A percentile compares a stretch with the other conserved stretches of the same genome.
These are phyloP conservation scores for Trichoderma oligosporum DNA, from an alignment of 2,329 filamentous ascomycete species.

Conservation along the genomic window DNA sequence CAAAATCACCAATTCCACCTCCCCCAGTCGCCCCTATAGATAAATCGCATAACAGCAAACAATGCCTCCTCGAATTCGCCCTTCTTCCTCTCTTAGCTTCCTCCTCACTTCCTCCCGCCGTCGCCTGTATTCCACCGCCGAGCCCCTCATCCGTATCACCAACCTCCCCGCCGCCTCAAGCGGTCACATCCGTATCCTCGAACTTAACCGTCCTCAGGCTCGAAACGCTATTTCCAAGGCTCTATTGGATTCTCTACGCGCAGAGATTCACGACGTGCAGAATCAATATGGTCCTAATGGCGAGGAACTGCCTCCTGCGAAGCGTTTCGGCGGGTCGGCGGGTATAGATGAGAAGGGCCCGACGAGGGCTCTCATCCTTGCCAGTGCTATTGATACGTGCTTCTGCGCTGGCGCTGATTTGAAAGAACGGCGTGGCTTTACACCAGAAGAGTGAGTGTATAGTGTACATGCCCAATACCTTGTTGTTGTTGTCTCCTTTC, in stretches of 20 bases:
- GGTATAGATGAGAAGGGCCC: slow-evolving; percentile 47
- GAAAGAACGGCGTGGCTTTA: slow-evolving; percentile 79
- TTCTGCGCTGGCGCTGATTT: slow-evolving; percentile 96
- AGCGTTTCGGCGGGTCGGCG: slow-evolving; percentile 44
- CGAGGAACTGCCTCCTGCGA: slow-evolving; percentile 44
- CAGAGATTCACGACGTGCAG: slow-evolving; percentile 69
- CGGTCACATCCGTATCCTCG: slow-evolving; percentile 82
- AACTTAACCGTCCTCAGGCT: slow-evolving; percentile 77
- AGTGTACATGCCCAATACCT: too few species aligned
- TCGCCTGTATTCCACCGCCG: slow-evolving; percentile 43
- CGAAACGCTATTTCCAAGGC: slow-evolving; percentile 87
- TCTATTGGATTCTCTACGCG: slow-evolving; percentile 67
- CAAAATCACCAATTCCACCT: background rate
- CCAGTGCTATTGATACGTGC: slow-evolving; percentile 76
- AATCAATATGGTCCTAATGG: slow-evolving; percentile 55
- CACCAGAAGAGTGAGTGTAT: slow-evolving; percentile 69
- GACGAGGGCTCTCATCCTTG: slow-evolving; percentile 78
- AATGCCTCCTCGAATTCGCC: slow-evolving; percentile 34
- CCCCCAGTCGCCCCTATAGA: background rate
- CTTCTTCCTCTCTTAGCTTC: slow-evolving; percentile 24
- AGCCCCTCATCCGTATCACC: slow-evolving; percentile 63
- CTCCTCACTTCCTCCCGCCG: slow-evolving; percentile 21
- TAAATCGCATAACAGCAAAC: background rate
- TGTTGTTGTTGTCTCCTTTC: too few species aligned
- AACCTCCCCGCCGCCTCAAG: slow-evolving; percentile 66